Evolutionary conservation across 2,329 filamentous ascomycete genomes (phyloP), one percentile per base, ranked within the genome.

Genomic region (Zymoseptoria crescenta): DNA sequence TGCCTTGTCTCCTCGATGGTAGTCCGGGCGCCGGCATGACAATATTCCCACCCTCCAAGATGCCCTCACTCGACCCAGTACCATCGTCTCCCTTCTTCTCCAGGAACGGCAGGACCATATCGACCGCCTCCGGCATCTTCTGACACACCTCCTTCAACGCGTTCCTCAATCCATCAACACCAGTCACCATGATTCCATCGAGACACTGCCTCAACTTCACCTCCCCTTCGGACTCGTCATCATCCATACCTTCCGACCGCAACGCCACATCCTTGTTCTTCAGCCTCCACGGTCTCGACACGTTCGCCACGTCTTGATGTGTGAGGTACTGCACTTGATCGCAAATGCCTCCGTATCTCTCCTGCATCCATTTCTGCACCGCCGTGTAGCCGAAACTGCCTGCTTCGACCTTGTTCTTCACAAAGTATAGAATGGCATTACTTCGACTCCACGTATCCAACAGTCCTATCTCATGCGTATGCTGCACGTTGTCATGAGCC

Each of bases 71-170:
- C 9, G 41, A 20, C 21, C 29, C 28, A 29, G 55, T 54, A 5
- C 16, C 45, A 8, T 49, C 52, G 4, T 55, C 45, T 41, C 49
- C 52, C 9, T 58, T 28, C n/a, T 56, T 51, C 28, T 60, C 56
- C 27, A 65, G 30, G 13, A 65, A 56, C 3, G 65, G 60, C 16
- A 57, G 19, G 10, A 61, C 56, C 27, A 67, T 59, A 16, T 64
- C 59, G 10, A 67, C 54, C 19, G 63, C 62, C 16, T 59, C 56
- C 8, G 65, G 60, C 2, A 65, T 57, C 24, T 57, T 57, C 28
- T 60, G 61, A 55, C 63, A 64, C 16, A 67, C 63, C 35, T 64
- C 64, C 35, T 58, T 45, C 20, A 68, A 52, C n/a, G 65, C 66
- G 29, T 57, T 62, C 30, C 58, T 56, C 21, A 67, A 24, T 6